phyloP scores from a whole-genome alignment of 1,139 yeast genomes.

The Lipomyces yarrowii region DNA sequence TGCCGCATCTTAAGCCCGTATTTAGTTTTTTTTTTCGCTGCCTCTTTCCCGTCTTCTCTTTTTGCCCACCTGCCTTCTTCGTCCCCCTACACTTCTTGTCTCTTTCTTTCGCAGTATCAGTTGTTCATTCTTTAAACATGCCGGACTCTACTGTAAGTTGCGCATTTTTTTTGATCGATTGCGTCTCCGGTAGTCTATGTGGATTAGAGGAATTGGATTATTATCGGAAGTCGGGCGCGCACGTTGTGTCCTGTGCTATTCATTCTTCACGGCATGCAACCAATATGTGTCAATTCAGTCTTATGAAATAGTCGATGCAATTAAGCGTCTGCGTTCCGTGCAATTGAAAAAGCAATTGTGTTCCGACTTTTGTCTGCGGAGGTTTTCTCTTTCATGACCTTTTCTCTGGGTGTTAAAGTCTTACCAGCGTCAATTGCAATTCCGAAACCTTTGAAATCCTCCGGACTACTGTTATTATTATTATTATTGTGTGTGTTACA shows the following conservation, averaged over 20 bases:
- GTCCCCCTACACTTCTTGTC: neutral
- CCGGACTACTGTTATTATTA: neutral
- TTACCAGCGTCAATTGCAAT: neutral
- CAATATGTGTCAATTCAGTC: neutral
- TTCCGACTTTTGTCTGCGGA: neutral
- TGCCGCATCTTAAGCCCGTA: neutral
- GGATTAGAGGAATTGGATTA: neutral
- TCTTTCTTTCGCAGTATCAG: neutral
- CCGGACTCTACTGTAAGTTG: constrained; percentile 5
- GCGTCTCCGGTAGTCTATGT: neutral
- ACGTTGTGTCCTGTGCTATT: neutral
- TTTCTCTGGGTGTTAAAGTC: neutral
- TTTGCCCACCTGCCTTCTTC: neutral
- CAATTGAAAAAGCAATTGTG: neutral
- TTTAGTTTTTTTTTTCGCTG: neutral
- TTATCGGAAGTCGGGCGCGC: neutral
- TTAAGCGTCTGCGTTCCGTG: neutral
- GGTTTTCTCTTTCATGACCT: neutral
- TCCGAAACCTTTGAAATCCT: neutral
- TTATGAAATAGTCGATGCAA: neutral
- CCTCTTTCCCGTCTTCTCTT: neutral
- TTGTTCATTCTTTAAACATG: neutral
- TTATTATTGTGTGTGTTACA: neutral
- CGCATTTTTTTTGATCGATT: neutral
- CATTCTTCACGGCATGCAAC: neutral